Base-by-base conservation (phyloP, 1,284 basidiomycete genomes). In the Mrakiaceae sp. region DNA sequence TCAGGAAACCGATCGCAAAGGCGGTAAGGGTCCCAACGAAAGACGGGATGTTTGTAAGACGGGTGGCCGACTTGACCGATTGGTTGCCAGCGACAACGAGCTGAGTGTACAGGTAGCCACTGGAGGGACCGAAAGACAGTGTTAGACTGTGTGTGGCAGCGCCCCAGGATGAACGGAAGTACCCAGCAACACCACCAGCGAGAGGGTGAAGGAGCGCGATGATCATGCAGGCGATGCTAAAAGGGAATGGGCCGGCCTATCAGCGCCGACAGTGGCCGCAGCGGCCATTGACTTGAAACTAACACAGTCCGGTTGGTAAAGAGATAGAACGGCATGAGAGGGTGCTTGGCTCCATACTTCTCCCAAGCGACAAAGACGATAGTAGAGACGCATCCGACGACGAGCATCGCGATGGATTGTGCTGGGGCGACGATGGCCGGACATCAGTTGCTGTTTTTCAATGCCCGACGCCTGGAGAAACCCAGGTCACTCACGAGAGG, bases 191-290 rank as follows among this genome's bases (percentile, higher is more conserved):
- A n/a, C 72, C 64, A 5, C 74, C 74, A 0, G 72, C 72, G 16
- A 71, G 69, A 2, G 75, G 75, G 67, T 75, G 74, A 55, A 73
- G 66, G 11, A 75, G 56, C 3, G 72, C 72, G 60, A 76, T 71
- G 54, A 73, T 42, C 50, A 71, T 64, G 64, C 69, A 70, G 42
- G 71, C 69, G 58, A 76, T 69, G 27, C 27, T 27, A 27, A 27
- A 27, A 27, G 27, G 27, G 27, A 2, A 27, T 27, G 27, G 27
- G 27, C 27, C 27, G 27, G 27, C 27, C 27, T 27, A 27, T 27
- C 27, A 27, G 27, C 27, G 27, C 27, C 27, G 27, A 27, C 27
- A 27, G 27, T 27, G 27, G 27, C 27, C 27, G 27, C 27, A 27
- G 27, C 27, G 27, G 27, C 27, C 27, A 27, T 27, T 27, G 27